Conservation (phyloP, 2,329 filamentous ascomycete genomes). For the Didymella arachidicola region DNA sequence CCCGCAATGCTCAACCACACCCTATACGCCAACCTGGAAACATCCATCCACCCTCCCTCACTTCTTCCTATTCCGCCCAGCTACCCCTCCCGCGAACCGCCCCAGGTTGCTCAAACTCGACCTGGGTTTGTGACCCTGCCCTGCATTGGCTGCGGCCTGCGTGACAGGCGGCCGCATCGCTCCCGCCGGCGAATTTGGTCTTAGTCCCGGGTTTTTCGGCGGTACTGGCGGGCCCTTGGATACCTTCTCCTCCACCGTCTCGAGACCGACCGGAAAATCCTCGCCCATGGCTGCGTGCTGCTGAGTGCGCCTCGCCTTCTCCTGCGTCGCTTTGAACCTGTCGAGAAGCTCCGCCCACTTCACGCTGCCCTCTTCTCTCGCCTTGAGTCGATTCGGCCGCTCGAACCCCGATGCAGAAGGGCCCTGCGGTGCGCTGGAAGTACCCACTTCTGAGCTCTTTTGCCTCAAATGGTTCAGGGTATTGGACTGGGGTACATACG, state of each 20-base stretch:
- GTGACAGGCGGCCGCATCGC: constrained; percentile 33
- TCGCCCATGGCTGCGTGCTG: constrained; percentile 56
- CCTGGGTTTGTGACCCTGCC: constrained; percentile 47
- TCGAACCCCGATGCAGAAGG: constrained; percentile 56
- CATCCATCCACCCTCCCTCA: too few species aligned
- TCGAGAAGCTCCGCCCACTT: constrained; percentile 93
- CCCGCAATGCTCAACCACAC: constrained; percentile 36
- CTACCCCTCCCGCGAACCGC: constrained; percentile 54
- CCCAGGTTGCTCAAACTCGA: constrained; percentile 56
- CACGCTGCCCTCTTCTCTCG: constrained; percentile 82
- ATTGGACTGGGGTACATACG: constrained; percentile 63
- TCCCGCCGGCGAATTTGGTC: constrained; percentile 35
- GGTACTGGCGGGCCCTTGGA: constrained; percentile 37
- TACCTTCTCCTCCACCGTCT: constrained; percentile 43
- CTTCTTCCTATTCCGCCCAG: constrained; percentile 50
- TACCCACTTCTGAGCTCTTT: constrained; percentile 52
- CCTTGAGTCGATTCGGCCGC: constrained; percentile 73
- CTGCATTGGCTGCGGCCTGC: constrained; percentile 25
- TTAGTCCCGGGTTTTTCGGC: constrained; percentile 31
- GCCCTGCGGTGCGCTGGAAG: constrained; percentile 45
- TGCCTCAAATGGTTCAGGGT: constrained; percentile 52
- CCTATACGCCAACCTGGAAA: constrained; percentile 15
- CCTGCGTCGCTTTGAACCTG: constrained; percentile 91
- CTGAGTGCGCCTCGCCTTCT: constrained; percentile 77
- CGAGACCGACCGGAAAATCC: constrained; percentile 31